Percentiles rank a stretch among this genome's conserved stretches.
Evolutionary conservation across 2,329 filamentous ascomycete species (phyloP).

Genomic region (Xylaria sp.): DNA sequence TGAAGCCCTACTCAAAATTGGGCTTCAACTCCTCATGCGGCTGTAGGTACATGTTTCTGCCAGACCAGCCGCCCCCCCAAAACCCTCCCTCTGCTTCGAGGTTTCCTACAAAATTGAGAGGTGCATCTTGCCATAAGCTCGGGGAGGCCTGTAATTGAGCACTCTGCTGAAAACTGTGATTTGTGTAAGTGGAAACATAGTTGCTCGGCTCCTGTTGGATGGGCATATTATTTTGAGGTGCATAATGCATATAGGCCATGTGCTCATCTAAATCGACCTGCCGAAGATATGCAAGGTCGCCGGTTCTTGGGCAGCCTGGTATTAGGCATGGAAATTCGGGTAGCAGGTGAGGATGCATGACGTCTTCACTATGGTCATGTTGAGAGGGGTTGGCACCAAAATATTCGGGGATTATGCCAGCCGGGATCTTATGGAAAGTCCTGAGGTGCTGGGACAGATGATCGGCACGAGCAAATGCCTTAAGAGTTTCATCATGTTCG

Average conservation of each 20-base stretch:
- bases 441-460: slow-evolving; percentile 38
- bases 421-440: slow-evolving; percentile 29
- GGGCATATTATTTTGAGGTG: not conserved
- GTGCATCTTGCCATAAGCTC: slow-evolving; percentile 3
- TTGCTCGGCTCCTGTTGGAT: not conserved
- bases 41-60: not conserved
- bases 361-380: not conserved
- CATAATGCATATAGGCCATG: not conserved
- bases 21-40: not conserved
- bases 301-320: slow-evolving; percentile 17
- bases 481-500: slow-evolving; percentile 13
- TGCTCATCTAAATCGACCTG: slow-evolving; percentile 31
- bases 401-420: slow-evolving; percentile 21
- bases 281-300: slow-evolving; percentile 16
- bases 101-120: too few relatives aligned
- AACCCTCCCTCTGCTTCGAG: not conserved
- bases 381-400: slow-evolving; percentile 7
- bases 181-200: not conserved
- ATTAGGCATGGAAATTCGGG: slow-evolving; percentile 18
- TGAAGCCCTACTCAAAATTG: not conserved
- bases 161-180: slow-evolving; percentile 2
- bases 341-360: not conserved
- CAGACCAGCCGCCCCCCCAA: not conserved
- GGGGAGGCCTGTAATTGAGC: not conserved
- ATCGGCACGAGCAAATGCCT: slow-evolving; percentile 35